Evolutionary conservation across 2,329 filamentous ascomycete species (phyloP).

Genomic region (Cladosporium phlei): DNA sequence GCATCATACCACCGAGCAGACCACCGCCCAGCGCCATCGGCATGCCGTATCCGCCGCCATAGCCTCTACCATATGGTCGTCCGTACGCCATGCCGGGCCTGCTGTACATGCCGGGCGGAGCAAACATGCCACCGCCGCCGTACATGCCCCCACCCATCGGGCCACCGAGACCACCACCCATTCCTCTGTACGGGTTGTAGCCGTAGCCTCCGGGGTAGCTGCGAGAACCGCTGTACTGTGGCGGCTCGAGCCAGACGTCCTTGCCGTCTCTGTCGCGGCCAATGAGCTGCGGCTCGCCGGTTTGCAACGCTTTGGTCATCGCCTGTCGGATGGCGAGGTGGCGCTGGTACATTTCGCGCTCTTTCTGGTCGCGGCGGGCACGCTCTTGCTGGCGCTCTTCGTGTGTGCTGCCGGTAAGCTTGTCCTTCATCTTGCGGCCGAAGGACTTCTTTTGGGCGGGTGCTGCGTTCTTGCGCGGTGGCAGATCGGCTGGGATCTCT

Average conservation of each 20-base stretch:
- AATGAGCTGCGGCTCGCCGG: conserved; percentile 53
- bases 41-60: conserved; percentile 42
- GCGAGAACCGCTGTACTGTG: conserved; percentile 32
- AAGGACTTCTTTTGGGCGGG: conserved; percentile 32
- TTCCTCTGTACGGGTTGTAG: conserved; percentile 27
- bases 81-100: conserved; percentile 47
- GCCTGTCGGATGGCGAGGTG: conserved; percentile 49
- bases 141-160: conserved; percentile 13
- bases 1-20: conserved; percentile 43
- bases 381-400: conserved; percentile 48
- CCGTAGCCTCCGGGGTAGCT: conserved; percentile 13
- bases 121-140: conserved; percentile 3
- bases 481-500: conserved; percentile 29
- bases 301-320: conserved; percentile 48
- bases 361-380: conserved; percentile 44
- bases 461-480: conserved; percentile 15
- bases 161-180: conserved; percentile 32
- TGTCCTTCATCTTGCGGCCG: conserved; percentile 56
- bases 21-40: conserved; percentile 45
- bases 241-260: conserved; percentile 57
- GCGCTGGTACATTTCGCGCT: conserved; percentile 48
- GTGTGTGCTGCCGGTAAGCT: conserved; percentile 54
- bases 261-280: conserved; percentile 51
- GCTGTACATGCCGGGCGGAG: conserved; percentile 35
- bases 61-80: conserved; percentile 34